Base-by-base conservation (phyloP, 306 rosid species). In the Fragaria nilgerrensis region DNA sequence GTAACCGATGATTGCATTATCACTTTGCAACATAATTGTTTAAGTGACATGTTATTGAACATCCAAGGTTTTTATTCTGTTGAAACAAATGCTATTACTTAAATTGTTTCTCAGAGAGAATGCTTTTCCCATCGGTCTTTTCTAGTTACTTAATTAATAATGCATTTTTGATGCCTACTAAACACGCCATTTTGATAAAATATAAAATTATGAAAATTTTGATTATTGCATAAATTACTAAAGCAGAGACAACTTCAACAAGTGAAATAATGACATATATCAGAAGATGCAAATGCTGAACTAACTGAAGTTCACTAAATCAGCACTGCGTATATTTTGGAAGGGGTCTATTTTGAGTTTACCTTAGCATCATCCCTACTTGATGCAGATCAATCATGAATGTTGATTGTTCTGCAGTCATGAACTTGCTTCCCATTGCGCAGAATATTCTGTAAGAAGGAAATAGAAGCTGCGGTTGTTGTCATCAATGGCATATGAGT, bases 331-430 rank as follows among this genome's bases (percentile, higher is more conserved):
- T 53, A 79, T 59, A 68, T 53, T 77, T 66, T 70, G 69, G 5
- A 45, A 62, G 41, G 68, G 61, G 65, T 56, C 63, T 72, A 63
- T 82, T 64, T 76, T 50, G 34, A 16, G 48, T 73, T 77, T 92
- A 94, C 98, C 98, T 92, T 67, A 95, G 87, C 98, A 95, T 85
- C 97, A 90, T 85, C 76, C 99, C 97, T 29, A 95, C 87, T 92
- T 95, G 97, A 88, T 92, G 97, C 72, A 95, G 91, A 83, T 95
- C 97, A 78, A 92, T 89, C 97, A 88, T 92, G 81, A 95, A 90
- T 32, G 99, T 92, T 73, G 99, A 95, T 74, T 88, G 93, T 77
- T 95, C 97, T 34, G 97, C 97, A 44, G 92, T 91, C 97, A 92
- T 87, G 73, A 89, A 85, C 87, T 86, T 90, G 93, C 93, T 92